Evolutionary conservation across 495 filamentous ascomycete species (phyloP).

Genomic region (Cetradonia linearis): DNA sequence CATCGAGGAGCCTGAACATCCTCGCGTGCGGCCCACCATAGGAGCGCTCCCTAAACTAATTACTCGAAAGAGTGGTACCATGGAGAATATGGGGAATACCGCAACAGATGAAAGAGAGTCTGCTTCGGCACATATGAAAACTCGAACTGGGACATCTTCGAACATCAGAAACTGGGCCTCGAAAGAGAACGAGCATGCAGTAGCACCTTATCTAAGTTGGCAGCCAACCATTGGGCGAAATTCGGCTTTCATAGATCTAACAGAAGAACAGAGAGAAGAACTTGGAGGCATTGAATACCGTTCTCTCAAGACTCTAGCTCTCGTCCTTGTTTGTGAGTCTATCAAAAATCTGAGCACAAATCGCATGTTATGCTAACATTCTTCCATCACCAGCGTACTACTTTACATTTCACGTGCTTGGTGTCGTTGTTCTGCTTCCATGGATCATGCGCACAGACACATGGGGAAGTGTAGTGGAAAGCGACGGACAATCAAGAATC

Average conservation of each 20-base stretch:
- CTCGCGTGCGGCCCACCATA: slow-evolving; percentile 19
- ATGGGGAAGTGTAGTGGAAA: slow-evolving; percentile 51
- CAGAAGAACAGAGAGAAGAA: slow-evolving; percentile 83
- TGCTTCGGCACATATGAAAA: slow-evolving; percentile 13
- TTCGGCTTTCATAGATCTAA: slow-evolving; percentile 79
- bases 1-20: slow-evolving; percentile 36
- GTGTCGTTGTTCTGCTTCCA: slow-evolving; percentile 56
- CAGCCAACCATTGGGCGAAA: slow-evolving; percentile 86
- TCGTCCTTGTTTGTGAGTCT: slow-evolving; percentile 51
- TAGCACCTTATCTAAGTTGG: slow-evolving; percentile 84
- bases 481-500: slow-evolving; percentile 49
- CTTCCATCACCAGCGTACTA: slow-evolving; percentile 47
- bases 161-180: slow-evolving; percentile 26
- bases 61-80: slow-evolving; percentile 12
- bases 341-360: not conserved
- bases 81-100: slow-evolving; percentile 7
- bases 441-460: slow-evolving; percentile 61
- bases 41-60: slow-evolving; percentile 17
- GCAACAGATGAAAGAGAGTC: slow-evolving; percentile 18
- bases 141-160: slow-evolving; percentile 30
- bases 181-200: slow-evolving; percentile 35
- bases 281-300: slow-evolving; percentile 92
- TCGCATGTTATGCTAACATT: not conserved
- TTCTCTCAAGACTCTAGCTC: slow-evolving; percentile 71
- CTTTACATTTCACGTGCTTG: slow-evolving; percentile 62